Evolutionary conservation across 2,329 filamentous ascomycete species (phyloP).

Genomic region (Allantophomopsis cytisporea): DNA sequence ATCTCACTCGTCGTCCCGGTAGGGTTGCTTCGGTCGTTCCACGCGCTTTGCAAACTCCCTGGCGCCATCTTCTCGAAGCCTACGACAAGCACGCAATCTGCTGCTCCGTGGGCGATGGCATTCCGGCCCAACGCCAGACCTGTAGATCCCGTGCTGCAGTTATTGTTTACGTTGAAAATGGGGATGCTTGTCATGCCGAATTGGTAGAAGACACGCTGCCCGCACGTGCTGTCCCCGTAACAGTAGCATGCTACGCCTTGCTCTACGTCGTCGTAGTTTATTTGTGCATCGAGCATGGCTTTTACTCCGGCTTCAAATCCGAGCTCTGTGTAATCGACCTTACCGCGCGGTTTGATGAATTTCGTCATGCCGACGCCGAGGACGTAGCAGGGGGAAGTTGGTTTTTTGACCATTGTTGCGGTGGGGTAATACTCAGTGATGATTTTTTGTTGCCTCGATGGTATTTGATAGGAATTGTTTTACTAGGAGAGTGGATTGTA

Average conservation of each 20-base stretch:
- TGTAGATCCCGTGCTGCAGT: slow-evolving; percentile 91
- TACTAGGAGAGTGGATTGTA: too few relatives aligned
- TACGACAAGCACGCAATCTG: slow-evolving; percentile 80
- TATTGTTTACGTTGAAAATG: slow-evolving; percentile 98
- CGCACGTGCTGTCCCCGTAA: slow-evolving; percentile 90
- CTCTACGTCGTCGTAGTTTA: slow-evolving; percentile 94
- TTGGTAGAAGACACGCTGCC: slow-evolving; percentile 96
- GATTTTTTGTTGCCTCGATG: too few relatives aligned
- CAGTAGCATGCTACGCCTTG: slow-evolving; percentile 96
- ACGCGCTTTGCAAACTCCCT: slow-evolving; percentile 72
- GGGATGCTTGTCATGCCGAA: slow-evolving; percentile 96
- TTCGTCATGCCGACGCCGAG: slow-evolving; percentile 98
- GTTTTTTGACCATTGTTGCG: slow-evolving; percentile 1
- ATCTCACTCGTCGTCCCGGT: slow-evolving; percentile 59
- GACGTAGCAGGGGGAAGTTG: slow-evolving; percentile 51
- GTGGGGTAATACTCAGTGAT: too few relatives aligned
- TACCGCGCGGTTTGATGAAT: slow-evolving; percentile 93
- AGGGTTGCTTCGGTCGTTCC: slow-evolving; percentile 74
- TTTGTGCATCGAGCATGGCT: slow-evolving; percentile 71
- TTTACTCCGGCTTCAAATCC: slow-evolving; percentile 89
- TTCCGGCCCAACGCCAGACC: slow-evolving; percentile 75
- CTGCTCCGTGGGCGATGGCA: slow-evolving; percentile 65
- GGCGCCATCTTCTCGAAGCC: slow-evolving; percentile 98
- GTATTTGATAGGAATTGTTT: too few relatives aligned
- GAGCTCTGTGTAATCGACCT: slow-evolving; percentile 88